Evolutionary conservation across 2,329 filamentous ascomycete species (phyloP), one percentile per base, ranked within the genome.

Genomic region (Triangularia verruculosa): DNA sequence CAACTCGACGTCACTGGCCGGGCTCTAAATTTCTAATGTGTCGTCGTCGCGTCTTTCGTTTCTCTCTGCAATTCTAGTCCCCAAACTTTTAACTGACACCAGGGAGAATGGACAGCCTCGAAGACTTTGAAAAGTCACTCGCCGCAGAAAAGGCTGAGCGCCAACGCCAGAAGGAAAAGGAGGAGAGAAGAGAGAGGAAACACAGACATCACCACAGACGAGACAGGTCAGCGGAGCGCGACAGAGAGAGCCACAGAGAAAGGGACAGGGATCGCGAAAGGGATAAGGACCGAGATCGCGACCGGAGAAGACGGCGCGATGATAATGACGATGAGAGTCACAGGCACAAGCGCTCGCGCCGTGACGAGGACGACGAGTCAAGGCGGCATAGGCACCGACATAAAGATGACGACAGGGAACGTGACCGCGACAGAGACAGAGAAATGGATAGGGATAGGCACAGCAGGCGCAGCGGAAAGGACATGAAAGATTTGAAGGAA

Each of bases 261-360:
- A n/a, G 30, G 12, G 20, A 75, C 17, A 71, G 71, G 1, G 72
- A 75, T 30, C 69, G 75, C 28, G 73, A 75, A 57, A 72, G 73
- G 2, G 61, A 66, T 22, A 58, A 64, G 30, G 69, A 63, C 51
- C 68, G 39, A 73, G 75, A 73, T 17, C 67, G 72, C 22, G 73
- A 75, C 55, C 73, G 75, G 55, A 72, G 71, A 30, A 74, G 78
- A 58, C 70, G 78, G 69, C 65, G 74, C 25, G 71, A 73, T 15
- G 76, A 78, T 6, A 78, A 82, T 7, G 77, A 79, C 11, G 81
- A 83, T 2, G 81, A 84, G 39, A 75, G 78, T 8, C 88, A 87
- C 71, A 78, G 85, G 56, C 83, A 87, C 71, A 92, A 92, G 72
- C 83, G 89, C 63, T 86, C 85, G 39, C 82, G 86, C 20, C 81